A percentile compares a stretch with the other conserved stretches of the same genome.
phyloP scores from a whole-genome alignment of 2,329 filamentous ascomycete species.

The Beauveria medogensis region DNA sequence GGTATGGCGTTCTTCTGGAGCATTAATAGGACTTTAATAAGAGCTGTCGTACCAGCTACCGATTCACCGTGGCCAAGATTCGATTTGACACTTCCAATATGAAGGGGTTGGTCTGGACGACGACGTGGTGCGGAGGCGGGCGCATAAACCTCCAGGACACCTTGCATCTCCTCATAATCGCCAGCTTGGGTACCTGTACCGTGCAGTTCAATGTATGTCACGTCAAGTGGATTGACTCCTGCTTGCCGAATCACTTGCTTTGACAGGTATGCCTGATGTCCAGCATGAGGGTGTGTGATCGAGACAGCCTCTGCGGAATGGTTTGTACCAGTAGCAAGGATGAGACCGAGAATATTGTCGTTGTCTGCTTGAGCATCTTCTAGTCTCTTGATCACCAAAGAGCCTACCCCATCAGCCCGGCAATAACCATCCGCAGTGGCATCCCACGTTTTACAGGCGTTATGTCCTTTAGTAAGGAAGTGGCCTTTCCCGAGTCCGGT shows the following conservation, averaged over 20 bases:
- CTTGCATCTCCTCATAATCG: slow-evolving; percentile 74
- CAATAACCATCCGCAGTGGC: slow-evolving; percentile 76
- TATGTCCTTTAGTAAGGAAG: slow-evolving; percentile 52
- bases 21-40: slow-evolving; percentile 30
- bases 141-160: slow-evolving; percentile 47
- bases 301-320: slow-evolving; percentile 75
- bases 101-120: slow-evolving; percentile 27
- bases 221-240: slow-evolving; percentile 65
- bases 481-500: slow-evolving; percentile 66
- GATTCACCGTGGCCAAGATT: slow-evolving; percentile 58
- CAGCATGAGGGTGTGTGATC: slow-evolving; percentile 75
- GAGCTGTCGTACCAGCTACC: slow-evolving; percentile 23
- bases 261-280: slow-evolving; percentile 65
- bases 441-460: slow-evolving; percentile 59
- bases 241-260: slow-evolving; percentile 62
- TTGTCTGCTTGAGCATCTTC: slow-evolving; percentile 70
- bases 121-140: too few species aligned
- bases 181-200: slow-evolving; percentile 82
- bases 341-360: slow-evolving; percentile 71
- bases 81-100: slow-evolving; percentile 55
- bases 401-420: slow-evolving; percentile 66
- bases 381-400: slow-evolving; percentile 68
- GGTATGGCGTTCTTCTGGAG: slow-evolving; percentile 55
- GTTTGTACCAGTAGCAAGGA: slow-evolving; percentile 68
- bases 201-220: slow-evolving; percentile 84